A percentile compares a stretch with the other conserved stretches of the same genome.
These are phyloP conservation scores for Bonia amplexicaulis DNA, from an alignment of 176 grass and related monocot genomes.

Conservation along the genomic window DNA sequence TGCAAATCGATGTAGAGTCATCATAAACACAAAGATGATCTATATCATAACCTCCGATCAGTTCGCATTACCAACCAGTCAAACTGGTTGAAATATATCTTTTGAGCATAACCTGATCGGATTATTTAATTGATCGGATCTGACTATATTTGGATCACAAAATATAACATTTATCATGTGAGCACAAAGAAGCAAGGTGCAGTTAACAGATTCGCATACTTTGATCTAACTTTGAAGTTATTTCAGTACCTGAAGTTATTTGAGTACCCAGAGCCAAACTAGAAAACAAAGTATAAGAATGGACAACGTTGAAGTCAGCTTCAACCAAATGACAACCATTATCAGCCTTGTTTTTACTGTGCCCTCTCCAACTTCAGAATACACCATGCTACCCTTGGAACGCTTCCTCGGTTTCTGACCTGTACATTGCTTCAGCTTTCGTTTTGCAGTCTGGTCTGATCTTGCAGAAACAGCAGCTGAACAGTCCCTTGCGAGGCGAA, in stretches of 20 bases:
- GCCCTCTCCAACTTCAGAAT: neutral
- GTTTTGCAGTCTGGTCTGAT: slow-evolving; percentile 41
- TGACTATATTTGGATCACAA: too few species aligned
- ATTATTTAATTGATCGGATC: too few species aligned
- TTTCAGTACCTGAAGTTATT: neutral
- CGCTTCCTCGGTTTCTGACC: neutral
- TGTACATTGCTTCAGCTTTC: slow-evolving; percentile 25
- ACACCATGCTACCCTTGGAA: slow-evolving; percentile 1
- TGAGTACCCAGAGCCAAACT: slow-evolving; percentile 1
- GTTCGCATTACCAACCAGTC: too few species aligned
- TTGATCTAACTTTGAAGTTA: neutral
- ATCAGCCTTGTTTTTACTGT: neutral
- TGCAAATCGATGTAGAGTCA: too few species aligned
- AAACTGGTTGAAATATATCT: too few species aligned
- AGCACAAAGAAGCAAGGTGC: slow-evolving; percentile 12
- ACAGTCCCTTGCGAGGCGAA: slow-evolving; percentile 6
- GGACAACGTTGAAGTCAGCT: neutral
- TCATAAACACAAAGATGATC: too few species aligned
- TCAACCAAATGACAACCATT: neutral
- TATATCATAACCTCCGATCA: too few species aligned
- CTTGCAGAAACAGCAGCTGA: slow-evolving; percentile 45
- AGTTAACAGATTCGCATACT: neutral
- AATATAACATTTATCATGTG: neutral
- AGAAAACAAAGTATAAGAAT: slow-evolving; percentile 28
- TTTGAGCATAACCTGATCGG: too few species aligned